Evolutionary conservation across 2,329 filamentous ascomycete genomes (phyloP), one percentile per base, ranked within the genome.

Genomic region (Hypoxylon sp.): DNA sequence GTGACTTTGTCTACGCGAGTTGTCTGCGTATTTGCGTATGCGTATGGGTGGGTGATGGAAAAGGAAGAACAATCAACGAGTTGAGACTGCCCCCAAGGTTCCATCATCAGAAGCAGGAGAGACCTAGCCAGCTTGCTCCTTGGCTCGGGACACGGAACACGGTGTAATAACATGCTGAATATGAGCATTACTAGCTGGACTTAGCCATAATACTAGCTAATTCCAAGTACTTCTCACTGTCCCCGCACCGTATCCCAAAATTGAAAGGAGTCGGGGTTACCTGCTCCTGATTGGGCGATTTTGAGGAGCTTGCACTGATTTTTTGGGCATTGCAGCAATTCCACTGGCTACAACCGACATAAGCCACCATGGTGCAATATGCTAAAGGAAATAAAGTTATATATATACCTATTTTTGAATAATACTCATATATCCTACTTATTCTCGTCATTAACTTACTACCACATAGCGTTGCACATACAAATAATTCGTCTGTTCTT

Each of bases 71-170:
- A 62, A 59, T 65, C 62, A 55, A 56, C 34, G 52, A 47, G 37
- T 61, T 39, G 46, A 32, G 52, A 56, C 57, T 63, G 56, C 57
- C 48, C 54, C 54, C 34, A 47, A 47, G 58, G 53, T 51, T 8
- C 54, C 54, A 62, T 65, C 49, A 41, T 56, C 58, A 62, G 58
- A 58, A 55, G 53, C 56, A 57, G 47, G 49, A 61, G 54, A 54
- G 62, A 56, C 44, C 61, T 56, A 54, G 57, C 62, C 57, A 61
- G 57, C 62, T 56, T 64, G 34, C 32, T 56, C 46, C 49, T 46
- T 51, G 26, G 13, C 50, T 63, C 37, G 56, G 57, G 47, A 15
- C 3, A 3, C 5, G 8, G 32, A 6, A 34, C 11, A 34, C 37
- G 30, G 43, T 15, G 43, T 26, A 55, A 46, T 46, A 49, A 52